Evolutionary conservation across 139 green algal species (phyloP).

Genomic region (Micractinium conductrix): DNA sequence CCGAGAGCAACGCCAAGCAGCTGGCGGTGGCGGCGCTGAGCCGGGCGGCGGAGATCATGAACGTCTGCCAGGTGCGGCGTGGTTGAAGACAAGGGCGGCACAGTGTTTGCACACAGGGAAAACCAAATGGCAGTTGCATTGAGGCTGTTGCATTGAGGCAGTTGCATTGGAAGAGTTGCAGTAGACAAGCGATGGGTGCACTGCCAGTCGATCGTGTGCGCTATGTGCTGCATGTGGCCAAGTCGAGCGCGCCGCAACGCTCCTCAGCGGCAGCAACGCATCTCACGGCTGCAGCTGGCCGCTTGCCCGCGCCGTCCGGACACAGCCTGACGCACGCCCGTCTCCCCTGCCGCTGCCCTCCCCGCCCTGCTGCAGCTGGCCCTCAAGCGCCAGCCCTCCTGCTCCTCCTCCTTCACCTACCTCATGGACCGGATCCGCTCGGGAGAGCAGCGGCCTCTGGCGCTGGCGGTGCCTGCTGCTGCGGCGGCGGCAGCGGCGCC

Average conservation of each 20-base stretch:
- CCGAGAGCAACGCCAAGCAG: slow-evolving; percentile 6
- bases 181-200: no score
- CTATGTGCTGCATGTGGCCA: background rate
- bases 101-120: background rate
- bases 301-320: no score
- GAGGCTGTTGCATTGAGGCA: no score
- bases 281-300: background rate
- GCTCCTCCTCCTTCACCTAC: slow-evolving; percentile 23
- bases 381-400: slow-evolving; percentile 23
- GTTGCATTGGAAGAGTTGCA: no score
- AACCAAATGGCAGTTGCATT: no score
- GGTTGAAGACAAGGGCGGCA: no score
- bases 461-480: background rate
- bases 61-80: slow-evolving; percentile 25
- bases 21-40: slow-evolving; percentile 31
- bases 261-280: no score
- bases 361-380: background rate
- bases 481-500: background rate
- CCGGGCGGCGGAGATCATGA: slow-evolving; percentile 28
- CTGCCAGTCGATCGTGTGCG: no score
- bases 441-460: background rate
- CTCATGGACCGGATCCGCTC: slow-evolving; percentile 21
- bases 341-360: no score
- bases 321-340: no score
- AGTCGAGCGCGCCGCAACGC: no score